Percentiles rank a stretch among this genome's conserved stretches.
Evolutionary conservation across 257 asterid genomes (phyloP).

Genomic region (Leonotis leonurus): DNA sequence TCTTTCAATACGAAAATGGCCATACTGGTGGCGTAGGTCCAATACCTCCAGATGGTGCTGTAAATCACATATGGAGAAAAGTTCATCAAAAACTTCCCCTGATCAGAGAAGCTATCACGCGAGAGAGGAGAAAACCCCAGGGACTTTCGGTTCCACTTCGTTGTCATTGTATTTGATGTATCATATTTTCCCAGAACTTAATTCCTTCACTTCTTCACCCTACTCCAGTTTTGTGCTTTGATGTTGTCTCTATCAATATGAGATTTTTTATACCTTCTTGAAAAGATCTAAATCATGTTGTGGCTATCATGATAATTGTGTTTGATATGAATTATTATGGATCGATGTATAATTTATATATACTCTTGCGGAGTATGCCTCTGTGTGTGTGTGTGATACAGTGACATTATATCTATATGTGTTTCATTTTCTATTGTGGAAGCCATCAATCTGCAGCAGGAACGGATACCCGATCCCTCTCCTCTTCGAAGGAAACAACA

Average conservation of each 20-base stretch:
- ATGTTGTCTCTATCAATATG: neutral
- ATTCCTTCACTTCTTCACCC: conserved; percentile 4
- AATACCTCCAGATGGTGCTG: conserved; percentile 52
- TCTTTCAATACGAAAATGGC: conserved; percentile 64
- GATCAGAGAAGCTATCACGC: conserved; percentile 62
- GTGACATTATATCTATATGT: neutral
- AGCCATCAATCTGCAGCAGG: conserved; percentile 45
- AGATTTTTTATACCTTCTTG: conserved; percentile 4
- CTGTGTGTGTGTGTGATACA: neutral
- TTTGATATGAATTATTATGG: neutral
- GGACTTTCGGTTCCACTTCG: conserved; percentile 70
- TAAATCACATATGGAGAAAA: conserved; percentile 80
- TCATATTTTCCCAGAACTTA: neutral
- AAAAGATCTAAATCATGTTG: neutral
- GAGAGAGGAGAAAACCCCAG: conserved; percentile 81
- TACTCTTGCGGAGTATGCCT: too few relatives aligned
- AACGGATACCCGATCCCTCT: conserved; percentile 60
- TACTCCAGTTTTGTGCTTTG: neutral
- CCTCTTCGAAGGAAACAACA: conserved; percentile 53
- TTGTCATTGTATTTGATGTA: conserved; percentile 67
- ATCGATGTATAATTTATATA: too few relatives aligned
- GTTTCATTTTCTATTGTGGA: conserved; percentile 19
- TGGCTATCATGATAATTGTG: conserved; percentile 7
- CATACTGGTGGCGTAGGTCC: conserved; percentile 71
- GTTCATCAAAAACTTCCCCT: conserved; percentile 66